Evolutionary conservation across 2,329 filamentous ascomycete species (phyloP), one percentile per base, ranked within the genome.

Genomic region (Stemphylium beticola): DNA sequence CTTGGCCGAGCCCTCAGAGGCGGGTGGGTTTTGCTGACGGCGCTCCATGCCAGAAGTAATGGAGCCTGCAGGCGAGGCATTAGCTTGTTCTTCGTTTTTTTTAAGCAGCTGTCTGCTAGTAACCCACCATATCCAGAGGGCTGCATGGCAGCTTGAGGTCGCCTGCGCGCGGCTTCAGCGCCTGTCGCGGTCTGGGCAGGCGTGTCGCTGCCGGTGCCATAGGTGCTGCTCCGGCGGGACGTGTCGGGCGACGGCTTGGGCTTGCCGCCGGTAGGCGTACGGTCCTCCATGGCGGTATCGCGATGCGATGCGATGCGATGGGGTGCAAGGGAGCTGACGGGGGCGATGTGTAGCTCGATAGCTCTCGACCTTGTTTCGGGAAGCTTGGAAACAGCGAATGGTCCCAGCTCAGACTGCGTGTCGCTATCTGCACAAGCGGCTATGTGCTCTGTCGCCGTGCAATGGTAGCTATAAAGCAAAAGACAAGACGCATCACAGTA

Each of bases 121-220:
- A 17, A 22, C 60, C 53, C 57, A 76, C 74, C 74, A 60, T 76
- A 76, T 48, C 65, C 67, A 45, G 66, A 64, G 20, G 72, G 62
- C 50, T 66, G 69, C 17, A 66, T 63, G 20, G 65, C 49, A 36
- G 60, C 56, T 50, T 67, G 67, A 29, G 67, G 60, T 42, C 72
- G 68, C 49, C 70, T 61, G 58, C 73, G 73, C 53, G 68, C 60
- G 45, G 63, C 41, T 40, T 74, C 73, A 8, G 64, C 57, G 40
- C 58, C 49, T 7, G 61, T 44, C 32, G 57, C 62, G 6, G 60
- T 65, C 10, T 58, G 51, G 12, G 67, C 58, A 5, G 66, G 60
- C 52, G 66, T 60, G 56, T 62, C 63, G 37, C 45, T 55, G 49
- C 64, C 60, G 22, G 45, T 54, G 50, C 64, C 69, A 45, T 68